Percentiles rank a stretch among this genome's conserved stretches.
These are phyloP conservation scores for Coelastrella sp. DNA, from an alignment of 139 green algal species.

Conservation along the genomic window DNA sequence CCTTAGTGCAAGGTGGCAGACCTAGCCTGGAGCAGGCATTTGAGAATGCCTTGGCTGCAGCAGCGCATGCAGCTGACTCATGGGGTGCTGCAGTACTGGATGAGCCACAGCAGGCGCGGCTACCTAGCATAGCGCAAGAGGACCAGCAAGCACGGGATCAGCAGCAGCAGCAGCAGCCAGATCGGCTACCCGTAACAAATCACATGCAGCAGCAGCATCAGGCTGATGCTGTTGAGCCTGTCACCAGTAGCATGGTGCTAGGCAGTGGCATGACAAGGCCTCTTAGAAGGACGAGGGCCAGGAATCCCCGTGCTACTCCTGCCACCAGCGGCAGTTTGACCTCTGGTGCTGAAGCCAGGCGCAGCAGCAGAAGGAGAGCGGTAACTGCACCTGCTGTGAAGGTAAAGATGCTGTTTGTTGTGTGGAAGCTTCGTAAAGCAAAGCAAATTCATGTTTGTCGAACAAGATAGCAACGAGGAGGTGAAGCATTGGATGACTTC, in stretches of 20 bases:
- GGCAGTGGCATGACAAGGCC: not conserved
- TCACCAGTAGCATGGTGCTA: not conserved
- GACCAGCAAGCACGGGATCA: not conserved
- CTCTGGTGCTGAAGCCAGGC: not conserved
- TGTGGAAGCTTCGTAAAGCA: no score
- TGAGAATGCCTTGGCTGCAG: not conserved
- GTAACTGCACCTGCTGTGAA: not conserved
- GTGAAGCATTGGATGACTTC: no score
- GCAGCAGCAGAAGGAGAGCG: not conserved
- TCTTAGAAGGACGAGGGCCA: not conserved
- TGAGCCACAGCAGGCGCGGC: not conserved
- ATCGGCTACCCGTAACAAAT: no score
- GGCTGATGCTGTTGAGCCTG: not conserved
- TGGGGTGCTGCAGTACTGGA: not conserved
- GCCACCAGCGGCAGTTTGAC: not conserved
- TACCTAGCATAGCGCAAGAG: not conserved
- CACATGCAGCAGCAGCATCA: not conserved
- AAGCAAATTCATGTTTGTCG: no score
- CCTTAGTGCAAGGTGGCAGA: not conserved
- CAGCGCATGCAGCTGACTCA: not conserved
- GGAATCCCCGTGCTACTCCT: not conserved
- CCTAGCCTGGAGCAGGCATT: slow-evolving; percentile 13
- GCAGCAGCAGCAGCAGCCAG: slow-evolving; percentile 11
- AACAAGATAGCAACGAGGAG: no score
- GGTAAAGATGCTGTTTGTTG: not conserved